Evolutionary conservation across 345 rosid genomes (phyloP), one percentile per base, ranked within the genome.

Genomic region (Erysimum cheiranthoides): DNA sequence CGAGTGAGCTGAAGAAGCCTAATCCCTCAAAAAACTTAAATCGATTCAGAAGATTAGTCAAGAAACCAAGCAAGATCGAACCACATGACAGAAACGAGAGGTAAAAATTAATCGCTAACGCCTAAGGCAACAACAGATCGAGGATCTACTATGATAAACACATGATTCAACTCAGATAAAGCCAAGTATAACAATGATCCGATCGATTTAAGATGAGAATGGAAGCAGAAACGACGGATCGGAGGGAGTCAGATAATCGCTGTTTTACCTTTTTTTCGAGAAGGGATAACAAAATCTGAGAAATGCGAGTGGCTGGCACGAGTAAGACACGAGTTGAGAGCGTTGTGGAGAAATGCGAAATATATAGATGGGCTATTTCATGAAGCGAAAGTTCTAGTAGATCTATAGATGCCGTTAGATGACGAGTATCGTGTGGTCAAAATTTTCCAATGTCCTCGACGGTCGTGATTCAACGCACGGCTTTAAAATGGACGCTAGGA

Each of bases 361-460:
- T 60, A 59, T 68, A 68, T 76, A 79, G 64, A 83, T 45, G 14
- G 7, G 6, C 9, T 59, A 35, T 56, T 56, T 3, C 39, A 66
- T 70, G 54, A 58, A 18, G 73, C 14, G 87, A 86, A 87, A 31
- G 81, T 86, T 89, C 90, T 81, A 73, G 92, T 77, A 80, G 21
- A 56, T 66, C 58, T n/a, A 5, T 47, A 36, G 27, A 10, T 21
- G 63, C 86, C 90, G 90, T 85, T 36, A 14, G 83, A 85, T 82
- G 10, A 34, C 36, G 25, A 39, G 11, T 31, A 85, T 89, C 86
- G 5, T 82, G 86, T 53, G 89, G 86, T 47, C 76, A 61, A 8
- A 0, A 73, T 53, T 39, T 4, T n/a, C 34, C 28, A 21, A 11
- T 7, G 1, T 27, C 7, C 50, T 66, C 21, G 28, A 83, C 83